phyloP scores from a whole-genome alignment of 306 rosid genomes.

The Malus asiatica region DNA sequence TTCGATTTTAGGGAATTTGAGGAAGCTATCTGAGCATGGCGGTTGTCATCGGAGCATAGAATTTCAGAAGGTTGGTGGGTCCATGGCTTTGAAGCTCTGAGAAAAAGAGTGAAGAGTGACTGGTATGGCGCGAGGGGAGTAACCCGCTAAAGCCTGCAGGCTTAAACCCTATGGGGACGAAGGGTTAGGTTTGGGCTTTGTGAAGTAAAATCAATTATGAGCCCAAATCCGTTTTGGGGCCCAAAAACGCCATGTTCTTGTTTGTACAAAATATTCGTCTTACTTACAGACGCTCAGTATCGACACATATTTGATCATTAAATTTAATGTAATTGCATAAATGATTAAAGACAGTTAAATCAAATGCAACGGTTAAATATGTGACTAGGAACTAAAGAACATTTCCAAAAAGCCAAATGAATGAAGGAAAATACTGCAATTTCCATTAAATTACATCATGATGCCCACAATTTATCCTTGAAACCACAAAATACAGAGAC shows the following conservation, averaged over 20 bases:
- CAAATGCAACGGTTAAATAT: too few species aligned
- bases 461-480: background rate
- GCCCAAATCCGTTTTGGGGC: background rate
- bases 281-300: rapidly evolving
- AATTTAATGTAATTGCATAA: too few species aligned
- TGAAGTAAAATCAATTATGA: background rate
- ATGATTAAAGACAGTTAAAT: background rate
- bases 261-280: too few species aligned
- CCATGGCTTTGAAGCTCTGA: conserved; percentile 15
- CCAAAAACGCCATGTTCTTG: background rate
- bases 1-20: background rate
- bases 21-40: background rate
- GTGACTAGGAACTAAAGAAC: background rate
- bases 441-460: conserved; percentile 4
- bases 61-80: conserved; percentile 2
- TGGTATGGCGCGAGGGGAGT: background rate
- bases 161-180: conserved; percentile 43
- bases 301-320: rapidly evolving
- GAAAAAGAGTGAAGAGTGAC: background rate
- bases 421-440: background rate
- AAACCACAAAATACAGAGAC: too few species aligned
- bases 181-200: background rate
- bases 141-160: background rate
- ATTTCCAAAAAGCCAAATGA: background rate
- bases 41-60: background rate